Evolutionary conservation across 257 asterid species (phyloP).

Genomic region (Ocimum tenuiflorum): DNA sequence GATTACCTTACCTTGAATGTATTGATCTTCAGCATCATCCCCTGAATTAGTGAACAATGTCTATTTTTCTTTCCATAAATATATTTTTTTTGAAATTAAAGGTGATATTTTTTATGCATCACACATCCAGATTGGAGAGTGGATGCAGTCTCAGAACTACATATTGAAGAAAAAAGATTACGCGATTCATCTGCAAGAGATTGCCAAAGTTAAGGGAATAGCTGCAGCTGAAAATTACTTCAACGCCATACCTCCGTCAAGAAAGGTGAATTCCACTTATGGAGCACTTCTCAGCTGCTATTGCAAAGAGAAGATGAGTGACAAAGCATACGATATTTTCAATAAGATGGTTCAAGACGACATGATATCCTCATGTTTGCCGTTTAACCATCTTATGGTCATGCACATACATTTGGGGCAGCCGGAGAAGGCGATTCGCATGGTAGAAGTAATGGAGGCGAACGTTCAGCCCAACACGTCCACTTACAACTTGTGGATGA

Average conservation of each 20-base stretch:
- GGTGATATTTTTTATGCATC: slow-evolving; percentile 9
- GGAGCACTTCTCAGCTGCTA: slow-evolving; percentile 68
- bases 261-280: slow-evolving; percentile 34
- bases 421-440: slow-evolving; percentile 45
- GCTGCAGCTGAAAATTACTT: slow-evolving; percentile 67
- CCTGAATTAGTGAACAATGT: background rate
- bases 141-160: slow-evolving; percentile 57
- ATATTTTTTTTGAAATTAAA: background rate
- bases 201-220: slow-evolving; percentile 50
- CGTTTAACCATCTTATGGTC: slow-evolving; percentile 57
- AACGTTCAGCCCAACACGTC: slow-evolving; percentile 37
- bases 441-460: slow-evolving; percentile 48
- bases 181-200: slow-evolving; percentile 48
- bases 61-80: background rate
- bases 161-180: slow-evolving; percentile 34
- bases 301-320: slow-evolving; percentile 47
- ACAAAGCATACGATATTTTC: slow-evolving; percentile 48
- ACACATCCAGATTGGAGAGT: slow-evolving; percentile 58
- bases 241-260: slow-evolving; percentile 31
- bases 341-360: slow-evolving; percentile 40
- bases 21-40: too few relatives aligned
- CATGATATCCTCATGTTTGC: slow-evolving; percentile 27
- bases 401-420: slow-evolving; percentile 43
- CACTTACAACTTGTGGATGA: slow-evolving; percentile 60
- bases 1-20: too few relatives aligned